These are phyloP conservation scores for Nitzschia sp. DNA, from an alignment of 108 stramenopile genomes.

Conservation along the genomic window DNA sequence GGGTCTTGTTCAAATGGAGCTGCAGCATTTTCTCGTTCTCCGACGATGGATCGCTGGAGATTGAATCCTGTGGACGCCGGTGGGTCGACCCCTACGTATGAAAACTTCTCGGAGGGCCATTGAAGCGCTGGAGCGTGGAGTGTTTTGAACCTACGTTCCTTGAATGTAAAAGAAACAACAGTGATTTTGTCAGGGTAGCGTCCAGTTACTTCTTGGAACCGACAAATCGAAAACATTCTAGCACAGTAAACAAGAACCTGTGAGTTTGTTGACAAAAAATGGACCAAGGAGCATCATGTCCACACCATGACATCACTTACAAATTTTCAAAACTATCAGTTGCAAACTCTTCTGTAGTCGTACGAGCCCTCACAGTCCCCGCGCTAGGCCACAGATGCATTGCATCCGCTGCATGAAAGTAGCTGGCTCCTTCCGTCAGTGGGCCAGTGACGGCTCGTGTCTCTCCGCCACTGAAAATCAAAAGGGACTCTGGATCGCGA, in stretches of 20 bases:
- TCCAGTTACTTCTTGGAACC: slow-evolving; percentile 92
- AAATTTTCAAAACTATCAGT: slow-evolving; percentile 97
- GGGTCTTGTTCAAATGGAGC: slow-evolving; percentile 87
- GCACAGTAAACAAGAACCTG: neutral
- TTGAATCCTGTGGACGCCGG: slow-evolving; percentile 78
- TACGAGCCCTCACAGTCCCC: slow-evolving; percentile 68
- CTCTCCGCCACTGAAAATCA: slow-evolving; percentile 94
- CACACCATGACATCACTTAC: slow-evolving; percentile 11
- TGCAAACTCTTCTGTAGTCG: slow-evolving; percentile 90
- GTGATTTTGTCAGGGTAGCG: slow-evolving; percentile 88
- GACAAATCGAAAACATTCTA: slow-evolving; percentile 90
- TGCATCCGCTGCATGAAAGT: slow-evolving; percentile 84
- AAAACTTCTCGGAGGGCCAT: slow-evolving; percentile 78
- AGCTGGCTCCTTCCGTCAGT: slow-evolving; percentile 76
- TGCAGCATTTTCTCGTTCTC: slow-evolving; percentile 77
- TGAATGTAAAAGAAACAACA: slow-evolving; percentile 93
- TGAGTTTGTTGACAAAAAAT: neutral
- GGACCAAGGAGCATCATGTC: no score
- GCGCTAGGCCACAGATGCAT: slow-evolving; percentile 65
- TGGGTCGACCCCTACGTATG: slow-evolving; percentile 87
- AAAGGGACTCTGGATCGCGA: slow-evolving; percentile 69
- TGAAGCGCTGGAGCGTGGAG: slow-evolving; percentile 83
- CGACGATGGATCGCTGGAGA: slow-evolving; percentile 50
- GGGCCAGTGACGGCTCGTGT: slow-evolving; percentile 88
- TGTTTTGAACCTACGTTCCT: slow-evolving; percentile 77